Conservation (phyloP, 73 alveolate genomes). For the Tetrahymena elliotti region DNA sequence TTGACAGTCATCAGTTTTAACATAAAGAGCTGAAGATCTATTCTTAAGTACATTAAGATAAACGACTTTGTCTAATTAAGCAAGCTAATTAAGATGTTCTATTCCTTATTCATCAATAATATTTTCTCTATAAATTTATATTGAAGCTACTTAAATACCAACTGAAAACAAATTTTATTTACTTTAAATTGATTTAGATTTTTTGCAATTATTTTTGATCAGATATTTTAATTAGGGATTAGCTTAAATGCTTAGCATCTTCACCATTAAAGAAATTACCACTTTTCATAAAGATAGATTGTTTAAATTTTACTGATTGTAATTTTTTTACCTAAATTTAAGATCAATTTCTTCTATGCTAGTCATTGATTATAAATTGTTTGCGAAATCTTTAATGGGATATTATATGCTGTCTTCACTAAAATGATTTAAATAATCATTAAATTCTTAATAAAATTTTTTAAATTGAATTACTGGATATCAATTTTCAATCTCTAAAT, state of each 20-base stretch:
- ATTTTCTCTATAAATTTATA: neutral
- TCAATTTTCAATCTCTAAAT: neutral
- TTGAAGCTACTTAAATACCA: neutral
- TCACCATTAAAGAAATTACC: neutral
- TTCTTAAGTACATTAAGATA: neutral
- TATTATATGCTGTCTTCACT: neutral
- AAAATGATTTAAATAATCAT: neutral
- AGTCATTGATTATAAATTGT: neutral
- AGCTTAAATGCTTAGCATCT: neutral
- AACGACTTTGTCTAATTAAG: neutral
- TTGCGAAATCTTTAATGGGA: neutral
- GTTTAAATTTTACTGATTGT: neutral
- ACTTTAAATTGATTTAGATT: neutral
- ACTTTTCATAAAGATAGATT: neutral
- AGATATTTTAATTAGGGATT: neutral
- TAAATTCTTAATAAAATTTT: neutral
- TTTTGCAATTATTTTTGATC: neutral
- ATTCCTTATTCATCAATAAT: neutral
- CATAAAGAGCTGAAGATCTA: neutral
- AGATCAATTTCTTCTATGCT: neutral
- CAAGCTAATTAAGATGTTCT: neutral
- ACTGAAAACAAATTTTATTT: neutral
- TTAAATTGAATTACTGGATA: neutral
- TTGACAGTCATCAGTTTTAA: neutral
- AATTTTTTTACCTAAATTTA: neutral